Evolutionary conservation across 2,329 filamentous ascomycete genomes (phyloP), one percentile per base, ranked within the genome.

Genomic region (Botrytis paeoniae): DNA sequence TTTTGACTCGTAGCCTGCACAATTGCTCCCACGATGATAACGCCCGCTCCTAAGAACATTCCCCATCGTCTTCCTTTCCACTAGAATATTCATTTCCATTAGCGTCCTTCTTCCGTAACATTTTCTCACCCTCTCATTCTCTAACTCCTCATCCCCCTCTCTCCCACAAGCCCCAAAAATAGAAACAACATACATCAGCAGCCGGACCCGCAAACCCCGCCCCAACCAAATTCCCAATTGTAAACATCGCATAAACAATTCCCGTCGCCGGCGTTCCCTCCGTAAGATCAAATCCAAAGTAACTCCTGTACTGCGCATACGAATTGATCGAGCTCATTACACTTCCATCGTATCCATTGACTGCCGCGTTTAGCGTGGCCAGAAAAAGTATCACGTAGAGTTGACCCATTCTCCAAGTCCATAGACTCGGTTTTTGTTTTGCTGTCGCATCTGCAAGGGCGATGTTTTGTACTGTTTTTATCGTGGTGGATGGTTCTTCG

Each of bases 251-350:
- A 68, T 72, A 77, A 43, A 77, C 74, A n/a, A 78, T 73, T 3
- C 76, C 76, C 3, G 77, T 77, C 4, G 63, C 72, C 1, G 73
- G 71, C 9, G 76, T 76, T 3, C 74, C 74, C 32, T 74, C 74
- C 12, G 70, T 75, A 0, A 76, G 71, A 29, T 63, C 66, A 39
- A 72, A 72, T 10, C 70, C 70, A 51, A 78, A 77, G 45, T 74
- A 76, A 37, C 70, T 43, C 61, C 76, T 70, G 75, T 86, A 86
- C 73, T 85, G 83, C 2, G 77, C 75, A 73, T 85, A 84, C 39
- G 81, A 82, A 76, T 86, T 86, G 77, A 86, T 85, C 7, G 82
- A 82, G 57, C 82, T 83, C 85, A 86, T 86, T 9, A 86, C 78
- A 14, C 82, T 84, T n/a, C 84, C 83, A 77, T 86, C 84, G 74